These are phyloP conservation scores for Parmales sp. DNA, from an alignment of 108 stramenopile species.

Conservation along the genomic window DNA sequence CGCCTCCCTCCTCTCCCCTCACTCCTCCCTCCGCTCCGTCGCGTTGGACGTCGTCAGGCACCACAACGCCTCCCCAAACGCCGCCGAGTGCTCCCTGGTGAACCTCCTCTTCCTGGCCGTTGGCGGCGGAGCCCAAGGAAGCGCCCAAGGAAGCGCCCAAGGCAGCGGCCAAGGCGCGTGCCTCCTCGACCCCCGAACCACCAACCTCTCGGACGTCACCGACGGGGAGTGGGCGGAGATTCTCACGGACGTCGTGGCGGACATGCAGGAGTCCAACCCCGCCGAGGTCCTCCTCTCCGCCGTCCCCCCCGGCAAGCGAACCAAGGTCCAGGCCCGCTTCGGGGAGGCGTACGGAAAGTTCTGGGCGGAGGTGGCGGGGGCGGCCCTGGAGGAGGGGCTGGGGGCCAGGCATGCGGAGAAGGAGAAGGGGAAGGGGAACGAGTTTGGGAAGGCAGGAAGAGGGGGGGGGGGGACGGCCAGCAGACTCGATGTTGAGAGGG, in stretches of 20 bases:
- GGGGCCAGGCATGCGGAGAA: slow-evolving; percentile 20
- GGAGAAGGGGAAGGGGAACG: not conserved
- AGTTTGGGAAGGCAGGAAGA: not conserved
- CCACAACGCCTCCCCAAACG: slow-evolving; percentile 43
- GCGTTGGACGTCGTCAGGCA: slow-evolving; percentile 24
- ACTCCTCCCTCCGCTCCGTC: slow-evolving; percentile 20
- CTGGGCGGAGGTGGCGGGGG: slow-evolving; percentile 51
- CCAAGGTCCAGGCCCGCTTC: slow-evolving; percentile 33
- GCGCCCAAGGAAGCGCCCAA: too few species aligned
- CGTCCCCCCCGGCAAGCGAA: not conserved
- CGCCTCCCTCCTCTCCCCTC: not conserved
- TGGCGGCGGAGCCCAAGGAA: slow-evolving; percentile 44
- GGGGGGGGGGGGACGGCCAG: slow-evolving; percentile 16
- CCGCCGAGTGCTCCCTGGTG: slow-evolving; percentile 41
- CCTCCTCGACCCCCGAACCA: slow-evolving; percentile 35
- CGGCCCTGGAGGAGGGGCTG: slow-evolving; percentile 41
- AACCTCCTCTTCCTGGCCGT: slow-evolving; percentile 71
- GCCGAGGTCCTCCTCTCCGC: slow-evolving; percentile 44
- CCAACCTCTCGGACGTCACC: slow-evolving; percentile 54
- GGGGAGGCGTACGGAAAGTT: slow-evolving; percentile 62
- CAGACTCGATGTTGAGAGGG: slow-evolving; percentile 56
- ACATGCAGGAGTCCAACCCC: slow-evolving; percentile 51
- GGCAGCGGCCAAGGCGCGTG: too few species aligned
- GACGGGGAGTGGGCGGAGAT: slow-evolving; percentile 53
- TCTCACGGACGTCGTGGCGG: slow-evolving; percentile 58